phyloP scores from a whole-genome alignment of 2,329 filamentous ascomycete species.

The Pyrenochaeta sp. region DNA sequence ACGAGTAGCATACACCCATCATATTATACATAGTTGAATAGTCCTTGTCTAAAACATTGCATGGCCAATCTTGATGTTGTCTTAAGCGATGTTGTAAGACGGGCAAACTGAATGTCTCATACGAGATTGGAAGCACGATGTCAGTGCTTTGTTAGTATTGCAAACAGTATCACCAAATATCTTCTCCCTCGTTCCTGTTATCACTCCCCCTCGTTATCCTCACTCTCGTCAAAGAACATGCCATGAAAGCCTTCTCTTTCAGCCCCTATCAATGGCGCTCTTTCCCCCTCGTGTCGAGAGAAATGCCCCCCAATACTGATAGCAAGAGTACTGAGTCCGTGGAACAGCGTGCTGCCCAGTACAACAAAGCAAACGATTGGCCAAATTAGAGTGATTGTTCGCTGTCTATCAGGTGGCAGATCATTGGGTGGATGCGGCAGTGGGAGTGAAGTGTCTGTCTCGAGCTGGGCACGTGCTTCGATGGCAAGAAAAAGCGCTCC shows the following conservation, averaged over 20 bases:
- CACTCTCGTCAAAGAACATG: constrained; percentile 58
- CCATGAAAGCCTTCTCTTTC: constrained; percentile 61
- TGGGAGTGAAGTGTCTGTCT: constrained; percentile 58
- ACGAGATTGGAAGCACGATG: neutral
- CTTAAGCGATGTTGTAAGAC: too few relatives aligned
- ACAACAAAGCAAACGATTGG: constrained; percentile 65
- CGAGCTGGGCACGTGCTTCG: constrained; percentile 62
- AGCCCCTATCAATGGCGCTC: constrained; percentile 59
- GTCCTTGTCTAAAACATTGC: too few relatives aligned
- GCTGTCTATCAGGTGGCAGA: constrained; percentile 42
- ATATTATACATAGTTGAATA: too few relatives aligned
- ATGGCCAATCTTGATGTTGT: too few relatives aligned
- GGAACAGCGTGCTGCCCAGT: constrained; percentile 62
- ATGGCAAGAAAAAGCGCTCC: constrained; percentile 66
- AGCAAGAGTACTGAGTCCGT: constrained; percentile 62
- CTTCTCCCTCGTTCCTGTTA: constrained; percentile 3
- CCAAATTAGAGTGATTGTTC: constrained; percentile 60
- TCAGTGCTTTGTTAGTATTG: too few relatives aligned
- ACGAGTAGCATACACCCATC: too few relatives aligned
- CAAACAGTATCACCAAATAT: neutral
- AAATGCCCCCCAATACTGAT: constrained; percentile 62
- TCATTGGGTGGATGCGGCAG: constrained; percentile 54
- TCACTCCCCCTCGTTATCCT: constrained; percentile 10
- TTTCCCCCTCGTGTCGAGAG: constrained; percentile 54
- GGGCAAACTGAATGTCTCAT: too few relatives aligned